Evolutionary conservation across 169 alveolate species (phyloP).

Genomic region (Neospora caninum): DNA sequence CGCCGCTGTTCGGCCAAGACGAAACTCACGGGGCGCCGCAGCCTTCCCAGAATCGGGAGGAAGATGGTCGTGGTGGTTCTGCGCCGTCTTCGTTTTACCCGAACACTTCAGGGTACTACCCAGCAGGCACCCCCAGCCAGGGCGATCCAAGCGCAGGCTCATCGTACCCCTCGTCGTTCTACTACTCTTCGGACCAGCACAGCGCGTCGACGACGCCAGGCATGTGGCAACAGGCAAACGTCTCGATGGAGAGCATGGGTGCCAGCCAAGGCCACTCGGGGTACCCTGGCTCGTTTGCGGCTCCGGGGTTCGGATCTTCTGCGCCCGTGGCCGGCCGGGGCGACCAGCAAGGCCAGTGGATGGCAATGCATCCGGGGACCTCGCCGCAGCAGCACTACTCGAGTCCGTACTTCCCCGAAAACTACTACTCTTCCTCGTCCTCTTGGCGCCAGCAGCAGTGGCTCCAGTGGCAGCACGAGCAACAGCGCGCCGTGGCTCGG

Average conservation of each 20-base stretch:
- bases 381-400: not conserved
- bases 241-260: not conserved
- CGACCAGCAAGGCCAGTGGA: not conserved
- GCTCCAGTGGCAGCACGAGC: slow-evolving; percentile 29
- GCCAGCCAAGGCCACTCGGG: not conserved
- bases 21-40: not conserved
- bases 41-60: not conserved
- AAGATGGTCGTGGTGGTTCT: not conserved
- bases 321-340: not conserved
- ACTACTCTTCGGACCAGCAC: not conserved
- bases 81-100: not conserved
- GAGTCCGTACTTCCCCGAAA: not conserved
- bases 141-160: not conserved
- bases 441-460: slow-evolving; percentile 6
- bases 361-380: not conserved
- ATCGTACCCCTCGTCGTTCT: not conserved
- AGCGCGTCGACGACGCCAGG: not conserved
- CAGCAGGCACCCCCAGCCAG: not conserved
- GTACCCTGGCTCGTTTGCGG: not conserved
- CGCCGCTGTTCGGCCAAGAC: not conserved
- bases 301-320: not conserved
- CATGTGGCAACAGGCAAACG: not conserved
- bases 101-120: not conserved
- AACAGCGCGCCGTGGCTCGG: slow-evolving; percentile 2
- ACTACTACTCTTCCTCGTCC: not conserved